These are phyloP conservation scores for Taphrina confusa DNA, from an alignment of 1,139 yeast genomes.

Conservation along the genomic window DNA sequence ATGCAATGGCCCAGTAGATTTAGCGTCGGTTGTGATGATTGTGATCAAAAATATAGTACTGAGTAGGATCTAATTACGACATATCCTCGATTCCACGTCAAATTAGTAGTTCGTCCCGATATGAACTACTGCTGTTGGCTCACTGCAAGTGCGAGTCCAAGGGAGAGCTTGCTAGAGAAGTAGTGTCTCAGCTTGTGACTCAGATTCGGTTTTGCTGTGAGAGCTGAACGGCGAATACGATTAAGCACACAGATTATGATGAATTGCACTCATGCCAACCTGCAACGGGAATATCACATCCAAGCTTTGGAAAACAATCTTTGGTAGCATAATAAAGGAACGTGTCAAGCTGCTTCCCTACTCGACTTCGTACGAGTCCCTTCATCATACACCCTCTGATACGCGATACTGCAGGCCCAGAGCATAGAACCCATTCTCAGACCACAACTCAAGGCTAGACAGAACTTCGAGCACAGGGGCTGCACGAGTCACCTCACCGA, in stretches of 20 bases:
- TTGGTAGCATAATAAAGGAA: not conserved
- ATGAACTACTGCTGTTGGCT: no score
- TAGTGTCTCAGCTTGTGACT: no score
- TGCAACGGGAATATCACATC: no score
- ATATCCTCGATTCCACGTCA: not conserved
- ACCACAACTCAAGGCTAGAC: not conserved
- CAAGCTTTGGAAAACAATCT: no score
- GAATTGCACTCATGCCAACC: no score
- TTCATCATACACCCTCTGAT: not conserved
- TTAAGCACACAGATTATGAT: no score
- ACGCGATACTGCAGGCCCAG: not conserved
- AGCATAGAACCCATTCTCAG: not conserved
- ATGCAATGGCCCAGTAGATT: not conserved
- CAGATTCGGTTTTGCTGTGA: no score
- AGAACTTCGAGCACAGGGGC: no score
- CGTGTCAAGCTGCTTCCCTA: not conserved
- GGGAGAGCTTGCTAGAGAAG: not conserved
- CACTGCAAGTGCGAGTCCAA: not conserved
- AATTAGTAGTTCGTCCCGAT: no score
- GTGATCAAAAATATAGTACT: not conserved
- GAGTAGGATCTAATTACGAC: not conserved
- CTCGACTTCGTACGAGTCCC: not conserved
- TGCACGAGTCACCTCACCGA: no score
- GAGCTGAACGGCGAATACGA: no score
- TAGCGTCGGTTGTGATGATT: not conserved